Base-by-base conservation (phyloP, 495 filamentous ascomycete species). In the Annulohypoxylon moriforme region DNA sequence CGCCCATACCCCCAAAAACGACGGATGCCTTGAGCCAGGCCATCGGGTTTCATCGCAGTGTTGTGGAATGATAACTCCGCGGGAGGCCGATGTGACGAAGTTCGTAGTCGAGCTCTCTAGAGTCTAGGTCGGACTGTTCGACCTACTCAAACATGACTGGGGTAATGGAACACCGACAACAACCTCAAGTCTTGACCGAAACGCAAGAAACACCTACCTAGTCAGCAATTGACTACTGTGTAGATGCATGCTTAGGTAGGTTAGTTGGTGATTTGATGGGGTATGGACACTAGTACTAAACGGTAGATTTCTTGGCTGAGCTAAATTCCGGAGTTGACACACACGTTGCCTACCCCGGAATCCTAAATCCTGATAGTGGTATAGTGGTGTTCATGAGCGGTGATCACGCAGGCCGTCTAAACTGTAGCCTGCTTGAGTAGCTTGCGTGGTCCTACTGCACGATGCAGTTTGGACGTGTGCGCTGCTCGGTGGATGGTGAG, bases 1-100 rank as follows among this genome's bases (percentile, higher is more conserved):
- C 57, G 71, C 29, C 42, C 58, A 64, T 18, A 57, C 50, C 62
- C 57, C 60, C n/a, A n/a, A n/a, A 60, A 38, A 49, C 25, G 14
- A 68, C 47, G 57, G 40, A 62, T 31, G 18, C 27, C 29, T 44
- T 47, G 57, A 69, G 61, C 71, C 66, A 73, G 50, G 40, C 61
- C 33, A 56, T 44, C 52, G 66, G 71, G 66, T 44, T 69, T 50
- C 49, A 38, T 60, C 40, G 27, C 42, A 64, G 66, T 34, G 56
- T 20, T 40, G 71, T 69, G 62, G 40, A 16, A 34, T 59, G n/a
- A 29, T 62, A 59, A 24, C 29, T 67, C 42, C 33, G 64, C 18
- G 52, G 42, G 64, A 59, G 55, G 3, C 34, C 34, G 46, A 33
- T 27, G 52, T 49, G 36, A 61, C 40, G 40, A 61, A 40, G n/a